Evolutionary conservation across 805 yeast genomes (phyloP).

Genomic region (Ogataea populi-albae): DNA sequence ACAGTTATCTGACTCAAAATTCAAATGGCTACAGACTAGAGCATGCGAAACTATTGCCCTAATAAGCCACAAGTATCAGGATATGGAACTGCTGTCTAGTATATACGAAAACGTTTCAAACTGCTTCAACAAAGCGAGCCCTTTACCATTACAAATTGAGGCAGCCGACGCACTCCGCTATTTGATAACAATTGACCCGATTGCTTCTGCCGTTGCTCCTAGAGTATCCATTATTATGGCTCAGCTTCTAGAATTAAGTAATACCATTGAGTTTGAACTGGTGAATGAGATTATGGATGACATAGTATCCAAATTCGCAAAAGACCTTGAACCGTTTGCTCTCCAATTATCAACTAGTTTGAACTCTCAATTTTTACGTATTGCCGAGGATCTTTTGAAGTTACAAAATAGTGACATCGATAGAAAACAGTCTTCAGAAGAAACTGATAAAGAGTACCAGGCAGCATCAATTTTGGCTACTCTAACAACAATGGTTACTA

Average conservation of each 20-base stretch:
- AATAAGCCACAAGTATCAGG: conserved; percentile 22
- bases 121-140: conserved; percentile 36
- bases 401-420: conserved; percentile 33
- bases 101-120: conserved; percentile 35
- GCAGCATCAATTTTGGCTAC: conserved; percentile 81
- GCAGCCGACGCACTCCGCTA: conserved; percentile 52
- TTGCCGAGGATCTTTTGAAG: conserved; percentile 62
- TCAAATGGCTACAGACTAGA: conserved; percentile 68
- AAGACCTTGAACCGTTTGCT: conserved; percentile 88
- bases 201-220: conserved; percentile 57
- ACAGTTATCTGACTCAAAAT: conserved; percentile 46
- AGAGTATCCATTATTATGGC: conserved; percentile 77
- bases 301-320: conserved; percentile 81
- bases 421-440: conserved; percentile 31
- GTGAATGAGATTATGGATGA: conserved; percentile 90
- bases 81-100: conserved; percentile 32
- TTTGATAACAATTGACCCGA: conserved; percentile 36
- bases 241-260: conserved; percentile 64
- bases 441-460: conserved; percentile 73
- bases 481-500: conserved; percentile 72
- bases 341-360: conserved; percentile 59
- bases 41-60: conserved; percentile 54
- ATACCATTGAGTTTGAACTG: conserved; percentile 78
- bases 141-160: conserved; percentile 49
- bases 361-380: conserved; percentile 67